These are phyloP conservation scores for Psilocybe sp. DNA, from an alignment of 768 basidiomycete species.

Conservation along the genomic window DNA sequence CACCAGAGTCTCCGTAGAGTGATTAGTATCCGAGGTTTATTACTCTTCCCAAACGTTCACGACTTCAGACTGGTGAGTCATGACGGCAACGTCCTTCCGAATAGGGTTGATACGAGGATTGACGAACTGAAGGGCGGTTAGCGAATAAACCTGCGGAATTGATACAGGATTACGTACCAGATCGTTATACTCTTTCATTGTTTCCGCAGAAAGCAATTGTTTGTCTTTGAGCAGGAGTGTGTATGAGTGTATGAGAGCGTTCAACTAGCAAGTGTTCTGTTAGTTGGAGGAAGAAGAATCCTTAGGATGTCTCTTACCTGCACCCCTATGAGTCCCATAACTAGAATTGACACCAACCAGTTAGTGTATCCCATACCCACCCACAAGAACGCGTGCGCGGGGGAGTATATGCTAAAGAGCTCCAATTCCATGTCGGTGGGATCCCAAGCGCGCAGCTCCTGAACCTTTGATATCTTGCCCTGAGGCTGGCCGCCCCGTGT, in stretches of 20 bases:
- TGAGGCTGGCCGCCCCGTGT: conserved; percentile 31
- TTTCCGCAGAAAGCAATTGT: conserved; percentile 72
- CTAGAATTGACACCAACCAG: conserved; percentile 69
- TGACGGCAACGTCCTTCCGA: conserved; percentile 74
- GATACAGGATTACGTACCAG: conserved; percentile 45
- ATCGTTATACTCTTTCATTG: conserved; percentile 81
- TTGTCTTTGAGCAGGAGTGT: conserved; percentile 70
- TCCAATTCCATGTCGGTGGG: conserved; percentile 70
- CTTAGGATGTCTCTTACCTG: conserved; percentile 42
- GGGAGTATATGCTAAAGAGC: conserved; percentile 76
- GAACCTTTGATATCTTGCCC: conserved; percentile 52
- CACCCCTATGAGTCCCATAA: conserved; percentile 64
- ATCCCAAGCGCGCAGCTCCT: conserved; percentile 76
- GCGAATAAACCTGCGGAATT: neutral
- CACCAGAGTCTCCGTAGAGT: too few species aligned
- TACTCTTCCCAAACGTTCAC: conserved; percentile 54
- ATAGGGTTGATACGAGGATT: conserved; percentile 78
- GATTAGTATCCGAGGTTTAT: neutral
- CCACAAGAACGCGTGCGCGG: conserved; percentile 74
- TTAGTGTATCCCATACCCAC: conserved; percentile 65
- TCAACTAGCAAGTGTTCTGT: conserved; percentile 34
- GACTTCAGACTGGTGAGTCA: conserved; percentile 84
- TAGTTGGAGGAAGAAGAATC: neutral
- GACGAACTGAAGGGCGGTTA: conserved; percentile 57
- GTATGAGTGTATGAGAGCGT: conserved; percentile 53